phyloP scores from a whole-genome alignment of 2,329 filamentous ascomycete species.

The Eutypa lata region DNA sequence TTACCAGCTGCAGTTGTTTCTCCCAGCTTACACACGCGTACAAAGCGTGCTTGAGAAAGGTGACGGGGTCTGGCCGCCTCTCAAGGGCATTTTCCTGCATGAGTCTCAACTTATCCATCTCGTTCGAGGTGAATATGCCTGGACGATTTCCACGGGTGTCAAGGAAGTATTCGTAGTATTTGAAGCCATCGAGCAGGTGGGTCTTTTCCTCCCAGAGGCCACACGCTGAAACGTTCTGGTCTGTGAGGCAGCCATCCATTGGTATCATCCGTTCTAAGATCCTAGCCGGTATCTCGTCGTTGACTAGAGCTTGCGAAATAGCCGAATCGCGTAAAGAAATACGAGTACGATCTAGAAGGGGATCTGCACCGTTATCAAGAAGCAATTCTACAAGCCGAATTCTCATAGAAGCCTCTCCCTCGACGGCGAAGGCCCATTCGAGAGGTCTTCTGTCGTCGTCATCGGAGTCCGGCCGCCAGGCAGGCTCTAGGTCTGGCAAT shows the following conservation, averaged over 20 bases:
- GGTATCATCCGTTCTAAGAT: not conserved
- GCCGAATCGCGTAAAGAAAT: not conserved
- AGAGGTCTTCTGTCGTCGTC: too few species aligned
- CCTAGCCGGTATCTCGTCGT: not conserved
- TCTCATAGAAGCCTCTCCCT: not conserved
- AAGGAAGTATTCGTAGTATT: too few species aligned
- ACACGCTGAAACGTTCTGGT: too few species aligned
- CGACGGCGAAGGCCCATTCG: not conserved
- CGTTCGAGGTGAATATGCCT: not conserved
- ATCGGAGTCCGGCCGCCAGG: not conserved
- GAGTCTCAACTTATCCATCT: not conserved
- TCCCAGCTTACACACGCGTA: too few species aligned
- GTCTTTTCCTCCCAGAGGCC: too few species aligned
- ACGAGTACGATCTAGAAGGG: not conserved
- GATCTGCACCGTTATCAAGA: not conserved
- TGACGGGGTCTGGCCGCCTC: too few species aligned
- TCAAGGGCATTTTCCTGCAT: not conserved
- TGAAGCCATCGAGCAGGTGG: too few species aligned
- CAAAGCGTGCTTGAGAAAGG: too few species aligned
- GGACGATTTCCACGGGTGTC: too few species aligned
- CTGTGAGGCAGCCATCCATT: too few species aligned
- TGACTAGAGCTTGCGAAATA: not conserved
- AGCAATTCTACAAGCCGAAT: not conserved
- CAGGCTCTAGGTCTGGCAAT: not conserved
- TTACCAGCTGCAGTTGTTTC: too few species aligned